phyloP scores from a whole-genome alignment of 2,329 filamentous ascomycete species.

The Fusarium lateritium region DNA sequence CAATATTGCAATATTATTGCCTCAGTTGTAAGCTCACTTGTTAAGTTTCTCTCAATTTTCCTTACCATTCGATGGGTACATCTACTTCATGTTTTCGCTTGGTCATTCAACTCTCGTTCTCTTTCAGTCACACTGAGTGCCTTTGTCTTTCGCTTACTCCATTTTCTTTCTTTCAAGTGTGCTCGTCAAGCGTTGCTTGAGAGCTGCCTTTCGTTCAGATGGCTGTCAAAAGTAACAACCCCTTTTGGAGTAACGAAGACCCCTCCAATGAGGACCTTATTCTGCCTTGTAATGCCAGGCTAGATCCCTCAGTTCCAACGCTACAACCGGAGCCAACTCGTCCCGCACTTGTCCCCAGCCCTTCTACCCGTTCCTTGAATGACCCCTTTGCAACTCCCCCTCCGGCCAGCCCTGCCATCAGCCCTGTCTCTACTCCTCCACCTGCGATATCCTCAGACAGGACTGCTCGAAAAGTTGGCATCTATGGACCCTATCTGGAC shows the following conservation, averaged over 20 bases:
- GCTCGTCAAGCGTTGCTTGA: background rate
- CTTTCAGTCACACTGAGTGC: background rate
- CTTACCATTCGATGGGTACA: background rate
- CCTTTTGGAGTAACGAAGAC: slow-evolving; percentile 4
- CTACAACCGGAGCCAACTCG: background rate
- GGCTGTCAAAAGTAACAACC: background rate
- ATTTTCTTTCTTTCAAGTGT: background rate
- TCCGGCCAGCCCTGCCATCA: background rate
- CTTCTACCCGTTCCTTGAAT: background rate
- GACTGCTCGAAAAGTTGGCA: slow-evolving; percentile 10
- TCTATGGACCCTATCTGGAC: background rate
- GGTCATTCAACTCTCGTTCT: background rate
- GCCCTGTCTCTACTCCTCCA: background rate
- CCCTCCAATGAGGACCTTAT: background rate
- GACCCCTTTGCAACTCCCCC: slow-evolving; percentile 5
- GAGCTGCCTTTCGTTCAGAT: background rate
- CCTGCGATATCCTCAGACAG: slow-evolving; percentile 4
- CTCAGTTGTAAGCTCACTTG: background rate
- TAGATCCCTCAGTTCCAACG: background rate
- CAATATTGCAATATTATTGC: background rate
- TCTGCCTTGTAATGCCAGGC: slow-evolving; percentile 1
- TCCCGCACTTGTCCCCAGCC: background rate
- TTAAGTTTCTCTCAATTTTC: slow-evolving; percentile 6
- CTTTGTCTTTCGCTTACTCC: background rate
- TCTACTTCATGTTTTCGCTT: background rate